Base-by-base conservation (phyloP, 257 asterid genomes). In the Hygrophila difformis region DNA sequence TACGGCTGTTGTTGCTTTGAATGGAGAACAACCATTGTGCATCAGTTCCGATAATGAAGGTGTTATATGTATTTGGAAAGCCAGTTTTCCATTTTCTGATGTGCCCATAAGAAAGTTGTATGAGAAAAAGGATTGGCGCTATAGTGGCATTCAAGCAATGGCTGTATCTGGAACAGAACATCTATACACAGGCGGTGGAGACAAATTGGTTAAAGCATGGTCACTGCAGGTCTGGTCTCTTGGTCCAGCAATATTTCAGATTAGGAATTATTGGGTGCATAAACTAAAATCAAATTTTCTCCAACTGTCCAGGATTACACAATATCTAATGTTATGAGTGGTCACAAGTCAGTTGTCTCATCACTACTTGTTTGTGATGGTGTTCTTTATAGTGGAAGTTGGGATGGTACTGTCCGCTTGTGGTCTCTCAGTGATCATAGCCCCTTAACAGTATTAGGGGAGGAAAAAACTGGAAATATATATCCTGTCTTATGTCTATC, bases 121-220 rank as follows among this genome's bases (percentile, higher is more conserved):
- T 14, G 98, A 89, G 72, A 57, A 74, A 53, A 83, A 85, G 62
- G 98, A 85, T 73, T 89, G 96, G 96, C 94, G 96, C 47, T 89
- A 73, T 45, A 85, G 96, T 63, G 98, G 96, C 55, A 89, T 85
- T 49, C 96, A 89, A 49, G 93, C 98, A 53, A 75, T 89, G 65
- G 86, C 87, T 12, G 46, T 63, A 49, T 82, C 86, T n/a, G 84
- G 75, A 47, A 59, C 69, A 24, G 79, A 66, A 29, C 76, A 59
- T 68, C 57, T 89, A 13, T 89, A 79, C 62, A 82, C 96, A 13
- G 94, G 98, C 60, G 66, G 98, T 39, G 98, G 98, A 31, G 96
- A 85, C 71, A 79, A 66, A 68, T 65, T 84, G 48, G 76, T 89
- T 23, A 89, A 82, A 72, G 93, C 86, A 49, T 89, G 98, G 98